Base-by-base conservation (phyloP, 176 grass and related monocot species). In the Ananas comosus region DNA sequence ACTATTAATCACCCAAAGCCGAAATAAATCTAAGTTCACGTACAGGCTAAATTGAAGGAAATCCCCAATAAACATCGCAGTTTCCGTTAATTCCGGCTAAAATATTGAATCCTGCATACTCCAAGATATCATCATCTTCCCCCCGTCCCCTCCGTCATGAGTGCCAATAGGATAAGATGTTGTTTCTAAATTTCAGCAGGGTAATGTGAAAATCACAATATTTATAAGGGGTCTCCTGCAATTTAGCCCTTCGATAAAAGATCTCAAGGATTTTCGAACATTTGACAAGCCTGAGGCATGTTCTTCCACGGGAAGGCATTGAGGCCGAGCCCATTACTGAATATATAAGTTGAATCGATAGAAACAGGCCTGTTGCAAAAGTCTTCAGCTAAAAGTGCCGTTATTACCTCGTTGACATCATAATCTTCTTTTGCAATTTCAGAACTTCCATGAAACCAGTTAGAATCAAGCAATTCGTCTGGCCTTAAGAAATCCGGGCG, bases 301-400 rank as follows among this genome's bases (percentile, higher is more conserved):
- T 80, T 89, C 9, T 70, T 66, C 86, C 79, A 82, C 3, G 47
- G 4, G 9, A 1, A 51, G 11, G 78, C 63, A 51, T 76, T 68
- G 1, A 82, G 23, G 11, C 13, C 65, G 9, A 12, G 23, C 42
- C 24, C 74, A 48, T 22, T 13, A 66, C 4, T 21, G 48, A 65
- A 24, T 13, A 29, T 13, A 2, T 21, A 53, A 51, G 9, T 0
- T 14, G 61, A 71, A 27, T 19, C 75, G 12, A 47, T 13, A 59
- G 53, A 42, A 25, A 69, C 10, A 27, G 65, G 53, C 25, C 50
- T 50, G 17, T 74, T 49, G 42, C 4, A 76, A 48, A 19, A 21
- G 33, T 63, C 21, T 11, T 63, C 74, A 57, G 24, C 27, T 16
- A 76, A 2, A 2, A 73, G 0, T 23, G 28, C 50, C 47, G 14